Conservation (phyloP, 2,329 filamentous ascomycete genomes). For the Albifimbria verrucaria region DNA sequence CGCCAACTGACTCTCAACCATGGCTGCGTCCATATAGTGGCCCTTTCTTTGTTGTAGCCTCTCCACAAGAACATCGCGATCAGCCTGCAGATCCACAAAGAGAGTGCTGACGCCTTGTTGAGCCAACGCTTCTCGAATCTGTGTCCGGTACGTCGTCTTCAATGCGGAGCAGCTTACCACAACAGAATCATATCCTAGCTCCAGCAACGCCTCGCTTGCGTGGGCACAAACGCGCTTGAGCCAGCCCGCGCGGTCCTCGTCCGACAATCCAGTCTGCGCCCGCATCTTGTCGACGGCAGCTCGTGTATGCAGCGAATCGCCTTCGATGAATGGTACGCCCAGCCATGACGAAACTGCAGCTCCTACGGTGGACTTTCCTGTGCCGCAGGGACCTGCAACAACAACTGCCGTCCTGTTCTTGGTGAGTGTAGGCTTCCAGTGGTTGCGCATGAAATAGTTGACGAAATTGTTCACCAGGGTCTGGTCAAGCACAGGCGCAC, state of each 20-base stretch:
- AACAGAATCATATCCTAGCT: slow-evolving; percentile 22
- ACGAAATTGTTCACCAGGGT: slow-evolving; percentile 35
- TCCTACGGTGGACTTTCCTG: slow-evolving; percentile 36
- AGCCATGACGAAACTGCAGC: slow-evolving; percentile 24
- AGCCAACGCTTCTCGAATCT: slow-evolving; percentile 20
- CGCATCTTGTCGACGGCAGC: slow-evolving; percentile 29
- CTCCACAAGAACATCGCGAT: slow-evolving; percentile 21
- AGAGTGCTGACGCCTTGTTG: slow-evolving; percentile 17
- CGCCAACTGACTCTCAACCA: slow-evolving; percentile 31
- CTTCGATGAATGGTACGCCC: slow-evolving; percentile 34
- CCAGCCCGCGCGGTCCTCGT: slow-evolving; percentile 29
- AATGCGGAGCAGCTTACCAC: slow-evolving; percentile 38
- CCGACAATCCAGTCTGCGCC: slow-evolving; percentile 22
- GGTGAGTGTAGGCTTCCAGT: slow-evolving; percentile 36
- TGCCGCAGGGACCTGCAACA: slow-evolving; percentile 36
- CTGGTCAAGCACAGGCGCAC: slow-evolving; percentile 27
- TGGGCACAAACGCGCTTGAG: slow-evolving; percentile 20
- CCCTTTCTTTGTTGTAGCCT: slow-evolving; percentile 22
- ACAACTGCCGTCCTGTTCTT: slow-evolving; percentile 25
- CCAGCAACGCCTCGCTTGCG: slow-evolving; percentile 18
- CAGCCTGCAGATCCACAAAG: slow-evolving; percentile 34
- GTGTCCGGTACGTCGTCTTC: slow-evolving; percentile 27
- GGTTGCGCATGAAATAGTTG: slow-evolving; percentile 27
- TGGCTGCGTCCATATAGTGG: slow-evolving; percentile 33
- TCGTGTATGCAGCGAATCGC: slow-evolving; percentile 32